phyloP scores from a whole-genome alignment of 1,284 basidiomycete genomes.

The Moesziomyces parantarcticus region DNA sequence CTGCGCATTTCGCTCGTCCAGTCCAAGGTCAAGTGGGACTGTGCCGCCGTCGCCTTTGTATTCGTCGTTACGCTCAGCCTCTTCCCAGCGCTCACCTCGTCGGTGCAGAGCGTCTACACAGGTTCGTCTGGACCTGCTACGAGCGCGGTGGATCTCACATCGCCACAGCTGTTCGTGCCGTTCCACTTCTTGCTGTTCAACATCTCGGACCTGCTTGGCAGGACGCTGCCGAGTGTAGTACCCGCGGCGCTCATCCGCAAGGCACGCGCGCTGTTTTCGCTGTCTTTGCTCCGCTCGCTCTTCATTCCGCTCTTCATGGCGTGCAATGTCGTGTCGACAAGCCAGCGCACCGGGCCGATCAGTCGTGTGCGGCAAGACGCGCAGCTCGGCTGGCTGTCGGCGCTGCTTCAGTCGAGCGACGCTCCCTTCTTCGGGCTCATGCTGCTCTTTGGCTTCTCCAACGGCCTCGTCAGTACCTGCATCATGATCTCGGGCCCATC shows the following conservation, averaged over 20 bases:
- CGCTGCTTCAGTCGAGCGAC: constrained; percentile 45
- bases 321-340: constrained; percentile 50
- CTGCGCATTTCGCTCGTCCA: constrained; percentile 49
- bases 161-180: constrained; percentile 59
- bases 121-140: constrained; percentile 4
- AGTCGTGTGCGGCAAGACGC: background rate
- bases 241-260: constrained; percentile 25
- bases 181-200: constrained; percentile 64
- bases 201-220: constrained; percentile 51
- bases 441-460: constrained; percentile 53
- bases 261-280: constrained; percentile 23
- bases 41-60: constrained; percentile 39
- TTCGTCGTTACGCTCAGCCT: constrained; percentile 54
- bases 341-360: constrained; percentile 35
- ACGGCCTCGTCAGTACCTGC: constrained; percentile 56
- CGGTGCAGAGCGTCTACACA: constrained; percentile 53
- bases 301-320: constrained; percentile 57
- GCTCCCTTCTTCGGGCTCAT: constrained; percentile 54
- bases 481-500: constrained; percentile 56
- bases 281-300: constrained; percentile 36
- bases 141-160: constrained; percentile 35
- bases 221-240: constrained; percentile 49
- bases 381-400: constrained; percentile 12
- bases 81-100: constrained; percentile 58
- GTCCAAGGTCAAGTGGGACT: constrained; percentile 48